These are phyloP conservation scores for Flaveria linearis DNA, from an alignment of 129 eudicot species.

Conservation along the genomic window DNA sequence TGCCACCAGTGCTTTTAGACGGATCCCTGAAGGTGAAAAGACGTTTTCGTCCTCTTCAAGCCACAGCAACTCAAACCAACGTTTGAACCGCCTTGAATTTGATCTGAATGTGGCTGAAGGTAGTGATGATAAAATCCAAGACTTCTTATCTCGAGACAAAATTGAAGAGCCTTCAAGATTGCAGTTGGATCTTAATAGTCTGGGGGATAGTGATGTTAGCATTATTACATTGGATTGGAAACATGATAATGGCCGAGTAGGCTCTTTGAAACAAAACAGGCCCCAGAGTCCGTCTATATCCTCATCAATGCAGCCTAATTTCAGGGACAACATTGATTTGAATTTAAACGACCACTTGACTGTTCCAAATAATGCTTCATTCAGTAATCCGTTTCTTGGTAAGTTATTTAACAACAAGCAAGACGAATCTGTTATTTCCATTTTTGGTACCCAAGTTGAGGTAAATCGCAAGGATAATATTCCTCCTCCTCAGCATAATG, in stretches of 20 bases:
- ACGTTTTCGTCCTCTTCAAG: constrained; percentile 44
- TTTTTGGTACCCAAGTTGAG: constrained; percentile 75
- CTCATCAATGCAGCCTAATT: constrained; percentile 55
- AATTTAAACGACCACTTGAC: constrained; percentile 69
- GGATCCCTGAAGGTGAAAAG: constrained; percentile 48
- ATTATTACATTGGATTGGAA: constrained; percentile 50
- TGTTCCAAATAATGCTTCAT: constrained; percentile 41
- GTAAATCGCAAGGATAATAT: constrained; percentile 47
- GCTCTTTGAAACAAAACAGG: constrained; percentile 37
- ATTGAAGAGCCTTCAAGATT: constrained; percentile 45
- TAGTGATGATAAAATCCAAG: constrained; percentile 41
- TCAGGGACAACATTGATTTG: constrained; percentile 52
- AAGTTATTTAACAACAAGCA: constrained; percentile 52
- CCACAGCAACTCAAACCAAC: constrained; percentile 47
- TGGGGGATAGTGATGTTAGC: constrained; percentile 51
- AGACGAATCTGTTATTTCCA: constrained; percentile 60
- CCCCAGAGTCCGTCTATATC: constrained; percentile 48
- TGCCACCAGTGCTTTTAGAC: constrained; percentile 84
- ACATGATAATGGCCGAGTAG: constrained; percentile 32
- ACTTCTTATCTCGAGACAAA: constrained; percentile 38
- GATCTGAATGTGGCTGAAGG: constrained; percentile 73
- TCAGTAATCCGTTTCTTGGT: constrained; percentile 38
- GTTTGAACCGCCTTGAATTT: constrained; percentile 49
- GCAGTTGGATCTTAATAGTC: constrained; percentile 66
- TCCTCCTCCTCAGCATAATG: constrained; percentile 37